Percentiles rank a stretch among this genome's conserved stretches.
These are phyloP conservation scores for Leccinum imitatum DNA, from an alignment of 768 basidiomycete genomes.

Conservation along the genomic window DNA sequence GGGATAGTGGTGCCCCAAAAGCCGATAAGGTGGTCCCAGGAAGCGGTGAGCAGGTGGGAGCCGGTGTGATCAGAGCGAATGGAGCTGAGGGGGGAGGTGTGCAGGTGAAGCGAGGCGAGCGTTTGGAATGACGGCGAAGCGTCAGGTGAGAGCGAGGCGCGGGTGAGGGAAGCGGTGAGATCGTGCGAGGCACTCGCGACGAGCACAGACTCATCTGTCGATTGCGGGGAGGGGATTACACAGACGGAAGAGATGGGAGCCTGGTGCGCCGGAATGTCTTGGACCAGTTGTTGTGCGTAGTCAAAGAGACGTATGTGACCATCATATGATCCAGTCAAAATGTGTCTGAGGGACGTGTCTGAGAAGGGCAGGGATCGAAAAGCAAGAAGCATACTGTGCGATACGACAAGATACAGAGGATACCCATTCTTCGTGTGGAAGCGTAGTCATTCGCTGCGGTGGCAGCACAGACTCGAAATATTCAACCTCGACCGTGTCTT, in stretches of 20 bases:
- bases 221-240: constrained; percentile 42
- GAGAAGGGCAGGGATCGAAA: not conserved
- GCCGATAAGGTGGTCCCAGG: constrained; percentile 87
- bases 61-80: constrained; percentile 56
- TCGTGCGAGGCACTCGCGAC: constrained; percentile 80
- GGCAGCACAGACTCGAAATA: constrained; percentile 90
- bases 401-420: constrained; percentile 39
- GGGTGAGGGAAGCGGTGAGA: constrained; percentile 61
- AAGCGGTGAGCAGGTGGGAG: constrained; percentile 71
- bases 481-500: constrained; percentile 90
- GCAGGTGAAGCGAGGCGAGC: constrained; percentile 76
- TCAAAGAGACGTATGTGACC: constrained; percentile 73
- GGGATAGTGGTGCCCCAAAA: constrained; percentile 74
- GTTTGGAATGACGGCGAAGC: constrained; percentile 6
- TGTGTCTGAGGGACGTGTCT: constrained; percentile 43
- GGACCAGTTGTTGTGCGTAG: constrained; percentile 57
- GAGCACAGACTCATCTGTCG: constrained; percentile 35
- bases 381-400: constrained; percentile 13
- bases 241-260: constrained; percentile 70
- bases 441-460: constrained; percentile 73
- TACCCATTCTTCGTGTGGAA: constrained; percentile 94
- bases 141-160: constrained; percentile 13
- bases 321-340: constrained; percentile 82
- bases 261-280: constrained; percentile 50
- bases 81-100: constrained; percentile 78